Percentiles rank a stretch among this genome's conserved stretches.
Evolutionary conservation across 805 yeast species (phyloP).

Genomic region (Saccharomycopsis fibuligera): DNA sequence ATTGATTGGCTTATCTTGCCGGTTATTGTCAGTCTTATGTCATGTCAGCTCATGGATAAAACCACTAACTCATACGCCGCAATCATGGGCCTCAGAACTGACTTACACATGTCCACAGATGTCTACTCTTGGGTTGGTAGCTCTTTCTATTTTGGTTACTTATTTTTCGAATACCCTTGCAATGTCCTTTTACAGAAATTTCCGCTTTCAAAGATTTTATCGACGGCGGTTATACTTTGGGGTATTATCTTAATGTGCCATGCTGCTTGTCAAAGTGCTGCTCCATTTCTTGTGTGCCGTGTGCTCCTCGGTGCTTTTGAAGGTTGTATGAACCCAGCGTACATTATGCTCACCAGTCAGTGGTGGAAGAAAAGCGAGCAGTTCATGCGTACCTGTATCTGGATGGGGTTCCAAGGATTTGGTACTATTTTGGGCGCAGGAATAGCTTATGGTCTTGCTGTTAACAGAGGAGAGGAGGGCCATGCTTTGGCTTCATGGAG

Average conservation of each 20-base stretch:
- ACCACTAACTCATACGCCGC: slow-evolving; percentile 41
- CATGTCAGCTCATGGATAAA: slow-evolving; percentile 39
- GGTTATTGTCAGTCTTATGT: slow-evolving; percentile 30
- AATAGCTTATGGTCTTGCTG: slow-evolving; percentile 46
- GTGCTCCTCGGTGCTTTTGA: slow-evolving; percentile 47
- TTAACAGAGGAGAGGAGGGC: slow-evolving; percentile 26
- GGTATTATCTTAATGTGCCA: slow-evolving; percentile 51
- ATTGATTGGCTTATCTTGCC: slow-evolving; percentile 35
- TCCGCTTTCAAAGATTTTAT: slow-evolving; percentile 48
- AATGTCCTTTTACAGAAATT: slow-evolving; percentile 44
- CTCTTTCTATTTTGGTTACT: slow-evolving; percentile 58
- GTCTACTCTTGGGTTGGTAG: slow-evolving; percentile 52
- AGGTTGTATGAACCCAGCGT: slow-evolving; percentile 50
- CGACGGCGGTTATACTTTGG: slow-evolving; percentile 51
- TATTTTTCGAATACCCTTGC: slow-evolving; percentile 49
- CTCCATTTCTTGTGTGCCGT: slow-evolving; percentile 43
- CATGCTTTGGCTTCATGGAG: slow-evolving; percentile 45
- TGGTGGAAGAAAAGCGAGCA: slow-evolving; percentile 32
- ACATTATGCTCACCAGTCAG: slow-evolving; percentile 33
- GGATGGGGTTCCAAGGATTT: slow-evolving; percentile 32
- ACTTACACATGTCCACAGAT: slow-evolving; percentile 38
- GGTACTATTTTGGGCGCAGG: slow-evolving; percentile 33
- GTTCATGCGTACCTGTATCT: slow-evolving; percentile 32
- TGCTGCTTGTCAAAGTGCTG: slow-evolving; percentile 38
- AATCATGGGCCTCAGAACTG: slow-evolving; percentile 43